Evolutionary conservation across 768 basidiomycete species (phyloP), one percentile per base, ranked within the genome.

Genomic region (Lactarius hatsudake): DNA sequence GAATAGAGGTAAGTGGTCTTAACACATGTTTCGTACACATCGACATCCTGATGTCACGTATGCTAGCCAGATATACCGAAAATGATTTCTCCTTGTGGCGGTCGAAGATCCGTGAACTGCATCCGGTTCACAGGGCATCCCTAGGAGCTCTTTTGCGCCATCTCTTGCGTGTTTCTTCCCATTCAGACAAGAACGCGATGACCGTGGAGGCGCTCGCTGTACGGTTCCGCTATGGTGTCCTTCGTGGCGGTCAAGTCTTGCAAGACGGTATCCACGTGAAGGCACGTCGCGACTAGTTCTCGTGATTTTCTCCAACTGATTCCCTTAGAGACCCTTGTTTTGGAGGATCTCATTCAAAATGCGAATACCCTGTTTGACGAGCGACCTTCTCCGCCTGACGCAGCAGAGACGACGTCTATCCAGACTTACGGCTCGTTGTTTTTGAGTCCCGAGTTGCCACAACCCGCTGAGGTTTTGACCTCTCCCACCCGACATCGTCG

Each of bases 271-370:
- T 12, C 5, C 10, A 12, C n/a, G n/a, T n/a, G 23, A 51, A 51
- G 48, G 48, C n/a, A 51, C n/a, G 48, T 51, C n/a, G 48, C 48
- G 13, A 5, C 48, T 2, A 26, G 12, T 13, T 51, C 8, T n/a
- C n/a, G 23, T 51, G 3, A 5, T 3, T 23, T 26, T 13, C 4
- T 6, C 20, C 43, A 51, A 12, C 48, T 51, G 23, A 51, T 26
- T 26, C 48, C 10, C 23, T 51, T 13, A 51, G 48, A 51, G 43
- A 43, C 23, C 4, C 12, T 51, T 5, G 23, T 51, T 12, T 23
- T 51, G 48, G 48, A 51, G 48, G 48, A 51, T 51, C 48, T 51
- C 48, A 51, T 51, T n/a, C 48, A 51, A 51, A 51, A 51, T 51
- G 48, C 23, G 23, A 12, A 51, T 51, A 26, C 6, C 51, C 51